Conservation (phyloP, 495 filamentous ascomycete genomes). For the Aspergillus funiculosus region DNA sequence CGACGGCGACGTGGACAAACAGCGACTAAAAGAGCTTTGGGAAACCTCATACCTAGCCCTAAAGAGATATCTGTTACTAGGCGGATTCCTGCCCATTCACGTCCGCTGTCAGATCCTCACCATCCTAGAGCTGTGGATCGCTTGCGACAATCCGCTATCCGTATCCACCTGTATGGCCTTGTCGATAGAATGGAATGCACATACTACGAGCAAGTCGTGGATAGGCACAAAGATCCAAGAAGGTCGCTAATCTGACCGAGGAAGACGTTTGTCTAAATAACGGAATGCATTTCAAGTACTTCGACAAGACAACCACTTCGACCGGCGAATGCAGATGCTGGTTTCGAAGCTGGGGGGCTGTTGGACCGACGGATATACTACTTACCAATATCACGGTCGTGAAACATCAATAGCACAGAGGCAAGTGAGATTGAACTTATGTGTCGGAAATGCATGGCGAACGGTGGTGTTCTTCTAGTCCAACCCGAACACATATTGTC, state of each 20-base stretch:
- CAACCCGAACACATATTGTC: constrained; percentile 70
- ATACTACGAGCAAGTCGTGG: constrained; percentile 15
- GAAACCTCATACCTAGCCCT: no score
- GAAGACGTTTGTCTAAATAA: constrained; percentile 41
- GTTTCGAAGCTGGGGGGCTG: constrained; percentile 55
- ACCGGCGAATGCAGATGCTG: constrained; percentile 62
- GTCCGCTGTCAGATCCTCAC: constrained; percentile 56
- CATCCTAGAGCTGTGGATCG: constrained; percentile 58
- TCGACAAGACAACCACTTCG: constrained; percentile 21
- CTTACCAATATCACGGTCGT: constrained; percentile 55
- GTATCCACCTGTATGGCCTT: constrained; percentile 25
- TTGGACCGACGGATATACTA: constrained; percentile 52
- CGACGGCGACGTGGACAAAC: no score
- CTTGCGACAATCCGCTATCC: constrained; percentile 48
- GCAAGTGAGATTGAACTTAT: constrained; percentile 14
- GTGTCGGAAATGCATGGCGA: constrained; percentile 39
- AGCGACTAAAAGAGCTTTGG: no score
- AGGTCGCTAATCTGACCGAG: constrained; percentile 17
- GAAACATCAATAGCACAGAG: constrained; percentile 31
- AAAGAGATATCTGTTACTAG: constrained; percentile 8
- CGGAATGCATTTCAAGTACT: constrained; percentile 30
- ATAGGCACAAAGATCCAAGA: constrained; percentile 9
- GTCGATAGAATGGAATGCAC: constrained; percentile 24
- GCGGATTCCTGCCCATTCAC: constrained; percentile 34
- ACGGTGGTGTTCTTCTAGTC: constrained; percentile 52